Evolutionary conservation across 805 yeast genomes (phyloP), one percentile per base, ranked within the genome.

Genomic region (Pichia ethanolica): DNA sequence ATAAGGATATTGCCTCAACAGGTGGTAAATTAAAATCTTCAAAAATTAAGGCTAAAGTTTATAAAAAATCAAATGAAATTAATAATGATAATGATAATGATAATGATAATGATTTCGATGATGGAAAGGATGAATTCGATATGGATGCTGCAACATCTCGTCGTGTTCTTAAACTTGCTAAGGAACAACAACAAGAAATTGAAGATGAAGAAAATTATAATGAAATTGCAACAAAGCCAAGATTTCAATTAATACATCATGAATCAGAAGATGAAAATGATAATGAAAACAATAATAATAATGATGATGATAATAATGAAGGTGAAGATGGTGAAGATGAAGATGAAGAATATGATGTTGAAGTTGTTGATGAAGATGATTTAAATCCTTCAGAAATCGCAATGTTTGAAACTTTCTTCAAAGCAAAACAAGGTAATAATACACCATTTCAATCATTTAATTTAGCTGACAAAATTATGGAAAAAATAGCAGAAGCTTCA

Each of bases 401-500:
- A 42, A 67, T 93, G 63, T 89, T 90, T 66, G 89, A 89, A 55
- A 77, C 81, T 50, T 90, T 86, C 57, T 78, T 86, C 59, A 77
- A 78, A 36, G 53, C 53, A 5, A 51, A 53, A 39, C 53, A 51
- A 32, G 53, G 55, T 32, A 49, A 51, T 35, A 51, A 53, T 36
- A 45, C 26, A 9, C 63, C 68, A 26, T 62, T 64, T 44, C 76
- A 78, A 35, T 68, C 83, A 48, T 74, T 80, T 60, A 86, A 84
- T 57, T 72, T 93, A 59, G 97, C 97, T 28, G 99, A 93, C 66
- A 89, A 89, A 61, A 89, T 93, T 58, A 77, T 91, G 86, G 96
- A 89, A 34, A 86, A 89, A 54, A 81, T 91, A 49, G 81, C 82
- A 58, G 93, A 86, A 66, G 82, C 85, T 56, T 50, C 59, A 60